Evolutionary conservation across 1,284 basidiomycete species (phyloP).

Genomic region (Gomphus sp.): DNA sequence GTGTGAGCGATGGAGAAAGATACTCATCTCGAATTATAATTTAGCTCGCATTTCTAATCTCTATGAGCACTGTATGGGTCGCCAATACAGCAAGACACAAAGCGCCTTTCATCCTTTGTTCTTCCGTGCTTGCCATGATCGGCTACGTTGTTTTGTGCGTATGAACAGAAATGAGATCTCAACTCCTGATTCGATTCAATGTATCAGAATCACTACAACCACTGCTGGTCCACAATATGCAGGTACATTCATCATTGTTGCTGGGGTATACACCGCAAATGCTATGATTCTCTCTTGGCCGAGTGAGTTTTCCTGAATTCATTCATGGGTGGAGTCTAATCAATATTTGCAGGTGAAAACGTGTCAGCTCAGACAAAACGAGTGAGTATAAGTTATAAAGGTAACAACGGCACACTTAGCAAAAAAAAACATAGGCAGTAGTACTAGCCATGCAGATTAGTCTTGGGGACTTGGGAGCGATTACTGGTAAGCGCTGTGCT

Average conservation of each 20-base stretch:
- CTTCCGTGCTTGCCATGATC: constrained; percentile 43
- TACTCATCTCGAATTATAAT: neutral
- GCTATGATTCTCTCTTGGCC: constrained; percentile 33
- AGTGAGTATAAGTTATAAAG: constrained; percentile 17
- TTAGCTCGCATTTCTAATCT: constrained; percentile 14
- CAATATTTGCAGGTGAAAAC: constrained; percentile 41
- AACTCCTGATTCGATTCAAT: neutral
- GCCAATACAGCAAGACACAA: constrained; percentile 37
- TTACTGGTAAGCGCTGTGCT: constrained; percentile 31
- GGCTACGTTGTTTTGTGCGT: constrained; percentile 54
- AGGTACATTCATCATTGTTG: constrained; percentile 49
- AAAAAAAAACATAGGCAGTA: constrained; percentile 24
- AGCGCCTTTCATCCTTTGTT: constrained; percentile 49
- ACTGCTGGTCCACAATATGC: constrained; percentile 49
- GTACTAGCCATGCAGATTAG: constrained; percentile 60
- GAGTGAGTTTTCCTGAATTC: constrained; percentile 25
- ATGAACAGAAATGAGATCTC: constrained; percentile 6
- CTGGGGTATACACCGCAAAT: constrained; percentile 55
- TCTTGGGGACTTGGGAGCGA: constrained; percentile 56
- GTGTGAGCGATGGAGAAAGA: neutral
- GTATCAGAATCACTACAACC: neutral
- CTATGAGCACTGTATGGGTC: constrained; percentile 34
- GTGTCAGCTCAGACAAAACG: constrained; percentile 65
- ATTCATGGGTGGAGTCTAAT: no score
- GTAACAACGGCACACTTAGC: neutral